A percentile compares a stretch with the other conserved stretches of the same genome.
Conservation (phyloP, 495 filamentous ascomycete species). For the Penicillium atrosanguineum region DNA sequence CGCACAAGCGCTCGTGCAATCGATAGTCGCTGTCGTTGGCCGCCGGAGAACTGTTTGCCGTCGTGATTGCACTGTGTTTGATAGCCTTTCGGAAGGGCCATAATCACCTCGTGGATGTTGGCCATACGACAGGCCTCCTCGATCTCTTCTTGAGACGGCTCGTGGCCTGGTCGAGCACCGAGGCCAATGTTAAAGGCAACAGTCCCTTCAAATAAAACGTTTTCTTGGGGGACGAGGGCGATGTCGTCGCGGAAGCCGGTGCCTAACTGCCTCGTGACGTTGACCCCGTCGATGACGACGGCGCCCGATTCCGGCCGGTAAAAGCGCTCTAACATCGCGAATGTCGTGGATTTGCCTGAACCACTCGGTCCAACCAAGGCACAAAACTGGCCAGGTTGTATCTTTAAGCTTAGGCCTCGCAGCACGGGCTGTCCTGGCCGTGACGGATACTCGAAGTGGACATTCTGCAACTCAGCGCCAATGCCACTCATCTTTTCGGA, state of each 20-base stretch:
- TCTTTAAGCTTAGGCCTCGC: constrained; percentile 48
- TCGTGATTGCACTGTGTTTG: constrained; percentile 61
- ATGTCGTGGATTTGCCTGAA: constrained; percentile 59
- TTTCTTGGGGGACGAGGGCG: constrained; percentile 54
- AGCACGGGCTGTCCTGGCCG: constrained; percentile 54
- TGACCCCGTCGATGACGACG: constrained; percentile 37
- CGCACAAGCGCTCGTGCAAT: constrained; percentile 73
- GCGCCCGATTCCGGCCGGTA: constrained; percentile 45
- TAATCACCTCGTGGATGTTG: constrained; percentile 58
- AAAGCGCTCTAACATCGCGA: constrained; percentile 59
- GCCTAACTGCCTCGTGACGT: constrained; percentile 37
- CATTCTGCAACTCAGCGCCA: constrained; percentile 49
- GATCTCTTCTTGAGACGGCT: constrained; percentile 49
- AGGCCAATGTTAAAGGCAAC: constrained; percentile 54
- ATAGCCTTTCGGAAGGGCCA: constrained; percentile 57
- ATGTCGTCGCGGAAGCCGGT: constrained; percentile 48
- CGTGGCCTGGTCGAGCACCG: constrained; percentile 43
- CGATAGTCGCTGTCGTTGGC: constrained; percentile 73
- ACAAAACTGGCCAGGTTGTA: constrained; percentile 55
- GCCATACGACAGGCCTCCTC: constrained; percentile 54
- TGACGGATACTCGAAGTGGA: constrained; percentile 60
- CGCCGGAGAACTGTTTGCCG: constrained; percentile 64
- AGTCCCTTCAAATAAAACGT: constrained; percentile 50
- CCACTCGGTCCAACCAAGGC: constrained; percentile 60
- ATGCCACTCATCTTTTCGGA: constrained; percentile 17